Evolutionary conservation across 1,284 basidiomycete species (phyloP).

Genomic region (Cronartium quercuum): DNA sequence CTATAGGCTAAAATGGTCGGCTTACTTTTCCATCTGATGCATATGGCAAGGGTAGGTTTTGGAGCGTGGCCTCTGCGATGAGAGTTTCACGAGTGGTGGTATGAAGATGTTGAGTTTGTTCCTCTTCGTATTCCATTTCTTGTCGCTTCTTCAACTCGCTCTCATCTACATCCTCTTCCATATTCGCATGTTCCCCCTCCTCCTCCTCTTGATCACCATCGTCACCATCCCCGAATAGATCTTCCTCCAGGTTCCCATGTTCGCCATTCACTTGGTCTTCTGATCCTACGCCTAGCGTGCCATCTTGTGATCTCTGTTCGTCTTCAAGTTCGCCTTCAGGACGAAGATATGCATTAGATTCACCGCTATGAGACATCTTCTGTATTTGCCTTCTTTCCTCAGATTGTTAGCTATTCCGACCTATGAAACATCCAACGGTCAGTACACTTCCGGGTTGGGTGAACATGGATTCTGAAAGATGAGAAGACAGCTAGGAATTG

Average conservation of each 20-base stretch:
- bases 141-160: not conserved
- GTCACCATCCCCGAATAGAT: conserved; percentile 26
- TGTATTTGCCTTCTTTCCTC: not conserved
- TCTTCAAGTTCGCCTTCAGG: not conserved
- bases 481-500: no score
- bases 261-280: not conserved
- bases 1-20: not conserved
- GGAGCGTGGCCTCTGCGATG: conserved; percentile 14
- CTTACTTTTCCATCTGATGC: conserved; percentile 21
- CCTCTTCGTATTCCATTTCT: conserved; percentile 16
- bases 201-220: not conserved
- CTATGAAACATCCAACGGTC: no score
- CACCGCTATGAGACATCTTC: not conserved
- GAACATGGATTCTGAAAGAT: no score
- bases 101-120: conserved; percentile 4
- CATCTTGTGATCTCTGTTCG: not conserved
- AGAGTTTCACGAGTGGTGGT: not conserved
- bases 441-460: no score
- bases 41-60: conserved; percentile 17
- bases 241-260: conserved; percentile 5
- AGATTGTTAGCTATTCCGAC: no score
- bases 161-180: not conserved
- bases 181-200: not conserved
- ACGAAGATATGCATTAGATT: not conserved
- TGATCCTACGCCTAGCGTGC: not conserved